Base-by-base conservation (phyloP, 2,329 filamentous ascomycete genomes). In the Epichloe scottii region DNA sequence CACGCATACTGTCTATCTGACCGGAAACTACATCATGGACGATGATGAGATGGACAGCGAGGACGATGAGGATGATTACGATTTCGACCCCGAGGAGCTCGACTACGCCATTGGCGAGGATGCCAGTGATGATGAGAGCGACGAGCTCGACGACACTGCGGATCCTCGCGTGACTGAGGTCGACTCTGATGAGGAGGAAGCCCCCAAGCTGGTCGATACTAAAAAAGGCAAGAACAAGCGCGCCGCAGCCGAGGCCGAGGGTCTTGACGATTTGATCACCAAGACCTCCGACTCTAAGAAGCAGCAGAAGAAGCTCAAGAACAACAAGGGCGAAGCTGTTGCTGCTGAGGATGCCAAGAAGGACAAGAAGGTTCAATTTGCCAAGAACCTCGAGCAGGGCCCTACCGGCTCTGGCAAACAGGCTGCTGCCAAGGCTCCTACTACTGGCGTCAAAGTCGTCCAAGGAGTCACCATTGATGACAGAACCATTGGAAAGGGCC, bases 371-470 rank as follows among this genome's bases (percentile, higher is more conserved):
- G 93, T 98, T 55, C 89, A 95, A 70, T 98, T 98, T 68, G 91
- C 93, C 66, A 96, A 97, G 80, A 90, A 97, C 71, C 88, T 98
- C 56, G 93, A 97, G 77, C 89, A 95, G 71, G 93, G 93, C 54
- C 93, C 93, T 56, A 94, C 89, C 42, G 82, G 84, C 58, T 84
- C 87, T 52, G 72, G 78, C 57, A 70, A 70, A 63, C 60, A 67
- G 59, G 58, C 57, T 34, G 58, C 41, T 17, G 47, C 55, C 59
- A 68, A 69, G 61, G 75, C 75, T 50, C 70, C 78, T 37, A 72
- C 83, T 46, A 72, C 83, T 46, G 81, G 85, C 55, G 77, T 88
- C 63, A 93, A 88, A 75, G 81, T 81, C 52, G 82, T 97, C 51
- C 79, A 90, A 65, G 93, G 91, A 54, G 89, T 98, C 56, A 95